Evolutionary conservation across 306 rosid genomes (phyloP).

Genomic region (Quercus robur): DNA sequence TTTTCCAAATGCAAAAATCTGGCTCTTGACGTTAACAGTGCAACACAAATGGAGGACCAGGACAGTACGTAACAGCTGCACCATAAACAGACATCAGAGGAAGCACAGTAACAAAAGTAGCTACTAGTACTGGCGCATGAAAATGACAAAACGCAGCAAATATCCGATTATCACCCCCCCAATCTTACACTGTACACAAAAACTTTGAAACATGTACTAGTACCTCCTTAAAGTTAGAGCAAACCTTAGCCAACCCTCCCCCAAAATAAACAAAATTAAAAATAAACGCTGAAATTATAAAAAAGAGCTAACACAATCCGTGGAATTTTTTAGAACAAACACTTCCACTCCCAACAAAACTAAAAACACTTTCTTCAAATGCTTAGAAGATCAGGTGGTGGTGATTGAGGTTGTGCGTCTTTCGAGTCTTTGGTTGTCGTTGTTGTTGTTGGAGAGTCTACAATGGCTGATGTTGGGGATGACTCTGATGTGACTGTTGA

Average conservation of each 20-base stretch:
- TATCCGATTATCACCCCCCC: conserved; percentile 33
- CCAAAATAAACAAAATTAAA: conserved; percentile 1
- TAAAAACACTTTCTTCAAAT: conserved; percentile 35
- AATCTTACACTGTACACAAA: conserved; percentile 70
- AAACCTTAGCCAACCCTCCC: conserved; percentile 26
- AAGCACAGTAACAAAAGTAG: neutral
- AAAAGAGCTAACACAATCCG: conserved; percentile 20
- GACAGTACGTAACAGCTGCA: conserved; percentile 22
- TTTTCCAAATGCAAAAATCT: too few relatives aligned
- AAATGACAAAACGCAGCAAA: conserved; percentile 6
- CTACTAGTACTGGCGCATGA: neutral
- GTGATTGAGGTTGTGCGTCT: conserved; percentile 51
- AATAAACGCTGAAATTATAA: conserved; percentile 7
- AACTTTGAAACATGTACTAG: conserved; percentile 30
- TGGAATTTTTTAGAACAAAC: conserved; percentile 30
- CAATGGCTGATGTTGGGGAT: conserved; percentile 38
- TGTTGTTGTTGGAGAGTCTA: conserved; percentile 44
- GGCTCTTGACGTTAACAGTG: conserved; percentile 19
- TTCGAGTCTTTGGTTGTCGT: conserved; percentile 36
- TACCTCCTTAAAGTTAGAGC: conserved; percentile 40
- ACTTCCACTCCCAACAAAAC: conserved; percentile 19
- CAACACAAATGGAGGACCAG: conserved; percentile 20
- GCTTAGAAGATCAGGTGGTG: conserved; percentile 85
- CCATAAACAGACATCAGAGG: conserved; percentile 24
- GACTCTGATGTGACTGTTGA: conserved; percentile 42